Evolutionary conservation across 2,329 filamentous ascomycete genomes (phyloP).

Genomic region (Sordariomycetes sp.): DNA sequence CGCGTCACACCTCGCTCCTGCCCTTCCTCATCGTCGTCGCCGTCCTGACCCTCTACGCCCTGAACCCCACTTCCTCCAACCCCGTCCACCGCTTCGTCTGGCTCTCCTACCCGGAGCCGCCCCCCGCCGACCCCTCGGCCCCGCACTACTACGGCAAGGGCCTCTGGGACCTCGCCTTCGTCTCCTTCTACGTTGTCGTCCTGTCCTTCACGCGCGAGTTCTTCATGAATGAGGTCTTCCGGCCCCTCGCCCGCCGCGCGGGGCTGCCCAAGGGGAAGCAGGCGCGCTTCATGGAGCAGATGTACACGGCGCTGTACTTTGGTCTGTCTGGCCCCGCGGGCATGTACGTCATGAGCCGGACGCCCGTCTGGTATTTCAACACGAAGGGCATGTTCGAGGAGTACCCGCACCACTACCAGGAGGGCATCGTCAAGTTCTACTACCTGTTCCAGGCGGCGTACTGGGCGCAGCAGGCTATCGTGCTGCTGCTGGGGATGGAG

Average conservation of each 20-base stretch:
- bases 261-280: constrained; percentile 72
- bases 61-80: constrained; percentile 68
- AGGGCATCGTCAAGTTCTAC: constrained; percentile 81
- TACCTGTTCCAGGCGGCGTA: constrained; percentile 91
- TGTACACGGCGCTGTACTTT: constrained; percentile 90
- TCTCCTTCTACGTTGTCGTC: constrained; percentile 78
- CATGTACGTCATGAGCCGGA: constrained; percentile 79
- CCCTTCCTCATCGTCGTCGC: constrained; percentile 56
- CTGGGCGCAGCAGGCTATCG: constrained; percentile 90
- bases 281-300: constrained; percentile 88
- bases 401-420: constrained; percentile 74
- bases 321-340: constrained; percentile 68
- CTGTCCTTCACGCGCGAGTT: constrained; percentile 92
- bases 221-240: constrained; percentile 81
- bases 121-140: constrained; percentile 26
- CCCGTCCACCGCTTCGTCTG: constrained; percentile 73
- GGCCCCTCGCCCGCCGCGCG: constrained; percentile 56
- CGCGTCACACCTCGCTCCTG: constrained; percentile 48
- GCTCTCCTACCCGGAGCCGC: constrained; percentile 65
- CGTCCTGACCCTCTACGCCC: constrained; percentile 54
- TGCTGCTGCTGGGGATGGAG: constrained; percentile 75
- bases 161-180: constrained; percentile 73
- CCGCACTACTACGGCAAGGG: constrained; percentile 75
- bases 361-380: constrained; percentile 95
- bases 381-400: constrained; percentile 78